Evolutionary conservation across 2,329 filamentous ascomycete species (phyloP).

Genomic region (Nakataea oryzae): DNA sequence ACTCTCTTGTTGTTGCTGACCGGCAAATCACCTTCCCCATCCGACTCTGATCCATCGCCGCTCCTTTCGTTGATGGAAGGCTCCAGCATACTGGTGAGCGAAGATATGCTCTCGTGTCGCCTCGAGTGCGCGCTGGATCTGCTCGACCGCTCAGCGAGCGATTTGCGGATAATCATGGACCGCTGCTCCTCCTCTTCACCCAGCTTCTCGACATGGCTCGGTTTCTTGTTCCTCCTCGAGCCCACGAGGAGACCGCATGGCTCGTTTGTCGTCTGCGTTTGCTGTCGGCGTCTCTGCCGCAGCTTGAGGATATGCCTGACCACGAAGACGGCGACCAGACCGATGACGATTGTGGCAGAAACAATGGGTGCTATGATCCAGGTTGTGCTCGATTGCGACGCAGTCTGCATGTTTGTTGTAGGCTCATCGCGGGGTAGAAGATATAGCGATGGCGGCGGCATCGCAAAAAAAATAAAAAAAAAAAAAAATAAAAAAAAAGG

Average conservation of each 20-base stretch:
- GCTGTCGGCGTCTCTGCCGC: slow-evolving; percentile 6
- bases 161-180: slow-evolving; percentile 31
- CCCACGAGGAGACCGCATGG: slow-evolving; percentile 14
- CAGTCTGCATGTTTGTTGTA: background rate
- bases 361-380: slow-evolving; percentile 6
- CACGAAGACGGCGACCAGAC: slow-evolving; percentile 13
- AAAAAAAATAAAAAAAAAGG: too few species aligned
- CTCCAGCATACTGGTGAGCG: slow-evolving; percentile 1
- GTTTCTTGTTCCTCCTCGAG: slow-evolving; percentile 14
- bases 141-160: slow-evolving; percentile 19
- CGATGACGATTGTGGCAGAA: slow-evolving; percentile 14
- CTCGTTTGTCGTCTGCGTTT: slow-evolving; percentile 5
- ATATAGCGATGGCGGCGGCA: background rate
- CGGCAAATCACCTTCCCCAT: background rate
- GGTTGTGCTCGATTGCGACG: background rate
- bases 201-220: slow-evolving; percentile 13
- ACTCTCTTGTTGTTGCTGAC: background rate
- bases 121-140: background rate
- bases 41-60: background rate
- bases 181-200: slow-evolving; percentile 26
- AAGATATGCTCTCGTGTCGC: slow-evolving; percentile 4
- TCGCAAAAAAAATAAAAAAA: background rate
- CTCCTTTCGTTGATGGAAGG: slow-evolving; percentile 1
- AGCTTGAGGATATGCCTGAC: slow-evolving; percentile 12
- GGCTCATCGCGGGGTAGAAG: background rate